These are phyloP conservation scores for Apiotrichum akiyoshidainum DNA, from an alignment of 1,284 basidiomycete genomes.

Conservation along the genomic window DNA sequence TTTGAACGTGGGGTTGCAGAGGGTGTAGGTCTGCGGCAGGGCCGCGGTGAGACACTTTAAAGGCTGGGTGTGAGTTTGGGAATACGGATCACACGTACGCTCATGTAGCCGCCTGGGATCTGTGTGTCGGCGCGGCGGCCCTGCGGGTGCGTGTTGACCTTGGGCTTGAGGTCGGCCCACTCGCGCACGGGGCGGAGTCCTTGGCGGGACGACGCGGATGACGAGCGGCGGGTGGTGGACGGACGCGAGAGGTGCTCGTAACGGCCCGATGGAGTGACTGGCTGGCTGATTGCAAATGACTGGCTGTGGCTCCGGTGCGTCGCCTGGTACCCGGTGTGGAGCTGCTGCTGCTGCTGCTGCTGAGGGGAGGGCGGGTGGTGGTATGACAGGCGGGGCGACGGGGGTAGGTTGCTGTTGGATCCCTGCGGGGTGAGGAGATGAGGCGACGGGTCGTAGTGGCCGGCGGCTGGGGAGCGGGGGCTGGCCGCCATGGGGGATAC, in stretches of 20 bases:
- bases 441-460: slow-evolving; percentile 32
- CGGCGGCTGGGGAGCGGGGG: slow-evolving; percentile 32
- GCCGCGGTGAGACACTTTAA: slow-evolving; percentile 81
- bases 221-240: background rate
- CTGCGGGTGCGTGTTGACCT: slow-evolving; percentile 32
- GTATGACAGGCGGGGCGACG: slow-evolving; percentile 5
- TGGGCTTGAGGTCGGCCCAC: slow-evolving; percentile 38
- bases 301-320: slow-evolving; percentile 11
- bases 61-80: slow-evolving; percentile 57
- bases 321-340: slow-evolving; percentile 4
- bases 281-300: slow-evolving; percentile 38
- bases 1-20: slow-evolving; percentile 86
- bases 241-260: slow-evolving; percentile 5
- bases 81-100: slow-evolving; percentile 33
- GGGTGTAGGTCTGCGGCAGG: slow-evolving; percentile 81
- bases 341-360: background rate
- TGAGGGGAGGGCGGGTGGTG: slow-evolving; percentile 1
- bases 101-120: slow-evolving; percentile 43
- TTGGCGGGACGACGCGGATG: slow-evolving; percentile 14
- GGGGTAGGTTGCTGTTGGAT: slow-evolving; percentile 6
- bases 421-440: slow-evolving; percentile 20
- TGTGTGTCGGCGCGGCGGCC: slow-evolving; percentile 47
- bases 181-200: slow-evolving; percentile 44
- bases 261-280: slow-evolving; percentile 31
- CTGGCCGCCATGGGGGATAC: slow-evolving; percentile 32